Evolutionary conservation across 1,139 yeast species (phyloP).

Genomic region (Yamadazyma songkhlaensis): DNA sequence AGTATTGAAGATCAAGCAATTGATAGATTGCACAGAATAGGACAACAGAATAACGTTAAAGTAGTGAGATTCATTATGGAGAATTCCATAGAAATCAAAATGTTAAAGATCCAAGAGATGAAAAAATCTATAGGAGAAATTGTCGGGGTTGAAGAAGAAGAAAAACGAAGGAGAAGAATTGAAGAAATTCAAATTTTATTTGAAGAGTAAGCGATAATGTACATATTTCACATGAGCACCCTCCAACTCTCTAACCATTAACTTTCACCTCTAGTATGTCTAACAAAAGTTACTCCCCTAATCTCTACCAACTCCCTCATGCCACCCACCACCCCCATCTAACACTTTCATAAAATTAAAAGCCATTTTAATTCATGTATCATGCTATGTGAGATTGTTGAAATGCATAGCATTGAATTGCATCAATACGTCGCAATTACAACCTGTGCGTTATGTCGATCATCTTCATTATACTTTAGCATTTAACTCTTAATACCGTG

Average conservation of each 20-base stretch:
- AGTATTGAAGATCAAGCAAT: slow-evolving; percentile 94
- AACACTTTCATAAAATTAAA: not conserved
- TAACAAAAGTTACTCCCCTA: not conserved
- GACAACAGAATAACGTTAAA: slow-evolving; percentile 71
- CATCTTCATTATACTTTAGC: too few species aligned
- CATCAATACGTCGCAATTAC: too few species aligned
- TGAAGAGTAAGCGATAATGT: slow-evolving; percentile 36
- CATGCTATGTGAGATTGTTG: not conserved
- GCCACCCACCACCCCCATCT: not conserved
- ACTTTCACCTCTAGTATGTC: not conserved
- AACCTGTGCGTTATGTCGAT: too few species aligned
- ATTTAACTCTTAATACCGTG: too few species aligned
- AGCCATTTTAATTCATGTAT: not conserved
- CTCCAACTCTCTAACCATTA: not conserved
- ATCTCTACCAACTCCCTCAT: not conserved
- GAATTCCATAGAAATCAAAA: slow-evolving; percentile 85
- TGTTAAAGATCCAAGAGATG: slow-evolving; percentile 83
- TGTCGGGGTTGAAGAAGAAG: slow-evolving; percentile 76
- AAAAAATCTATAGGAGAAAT: slow-evolving; percentile 86
- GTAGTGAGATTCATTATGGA: slow-evolving; percentile 80
- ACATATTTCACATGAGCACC: not conserved
- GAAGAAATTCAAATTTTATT: slow-evolving; percentile 82
- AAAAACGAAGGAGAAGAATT: slow-evolving; percentile 65
- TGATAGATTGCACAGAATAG: slow-evolving; percentile 90
- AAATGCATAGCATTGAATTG: too few species aligned